Evolutionary conservation across 2,329 filamentous ascomycete genomes (phyloP).

Genomic region (Hymenoscyphus salicellus): DNA sequence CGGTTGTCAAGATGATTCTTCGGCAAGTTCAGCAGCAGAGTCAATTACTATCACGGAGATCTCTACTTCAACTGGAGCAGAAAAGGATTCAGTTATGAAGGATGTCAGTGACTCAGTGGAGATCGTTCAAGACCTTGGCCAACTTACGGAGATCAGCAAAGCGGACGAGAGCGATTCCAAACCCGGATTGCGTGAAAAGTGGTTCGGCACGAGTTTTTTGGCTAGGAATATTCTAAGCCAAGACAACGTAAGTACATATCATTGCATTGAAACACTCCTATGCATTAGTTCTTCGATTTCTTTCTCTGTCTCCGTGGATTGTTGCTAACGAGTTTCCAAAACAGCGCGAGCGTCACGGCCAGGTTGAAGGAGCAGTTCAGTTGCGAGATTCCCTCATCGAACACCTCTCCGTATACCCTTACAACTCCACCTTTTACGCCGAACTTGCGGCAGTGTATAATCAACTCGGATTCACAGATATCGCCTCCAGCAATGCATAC

Average conservation of each 20-base stretch:
- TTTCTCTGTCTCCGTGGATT: not conserved
- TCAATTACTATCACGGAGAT: not conserved
- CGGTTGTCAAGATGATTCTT: not conserved
- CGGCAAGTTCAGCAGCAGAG: not conserved
- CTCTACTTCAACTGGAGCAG: not conserved
- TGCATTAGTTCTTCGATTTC: not conserved
- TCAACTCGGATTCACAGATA: slow-evolving; percentile 29
- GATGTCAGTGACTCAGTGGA: not conserved
- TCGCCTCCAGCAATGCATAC: slow-evolving; percentile 21
- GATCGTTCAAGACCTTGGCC: not conserved
- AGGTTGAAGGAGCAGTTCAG: slow-evolving; percentile 16
- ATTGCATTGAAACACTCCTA: not conserved
- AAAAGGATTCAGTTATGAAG: not conserved
- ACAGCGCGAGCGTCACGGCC: slow-evolving; percentile 11
- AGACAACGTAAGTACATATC: not conserved
- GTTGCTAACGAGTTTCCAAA: not conserved
- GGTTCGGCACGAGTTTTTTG: not conserved
- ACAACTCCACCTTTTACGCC: slow-evolving; percentile 24
- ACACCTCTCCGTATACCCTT: slow-evolving; percentile 13
- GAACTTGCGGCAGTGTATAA: slow-evolving; percentile 17
- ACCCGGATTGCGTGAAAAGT: not conserved
- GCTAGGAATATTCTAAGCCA: not conserved
- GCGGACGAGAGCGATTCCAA: not conserved
- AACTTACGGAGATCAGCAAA: not conserved
- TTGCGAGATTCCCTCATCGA: slow-evolving; percentile 16